Evolutionary conservation across 139 green algal genomes (phyloP).

Genomic region (Chlamydomonas sphaeroides): DNA sequence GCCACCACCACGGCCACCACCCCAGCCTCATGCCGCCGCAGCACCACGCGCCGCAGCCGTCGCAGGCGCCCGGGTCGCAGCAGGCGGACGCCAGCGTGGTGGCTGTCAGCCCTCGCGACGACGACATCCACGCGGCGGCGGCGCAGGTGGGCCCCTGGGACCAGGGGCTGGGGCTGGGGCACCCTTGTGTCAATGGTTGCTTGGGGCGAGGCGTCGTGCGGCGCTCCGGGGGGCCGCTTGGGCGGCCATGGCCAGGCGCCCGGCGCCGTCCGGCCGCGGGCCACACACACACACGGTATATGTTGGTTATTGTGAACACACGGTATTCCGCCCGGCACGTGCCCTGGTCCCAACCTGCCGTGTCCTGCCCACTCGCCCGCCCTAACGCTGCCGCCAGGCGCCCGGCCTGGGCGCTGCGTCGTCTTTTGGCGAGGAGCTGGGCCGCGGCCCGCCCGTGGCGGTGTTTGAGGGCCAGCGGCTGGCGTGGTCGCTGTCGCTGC

Average conservation of each 20-base stretch:
- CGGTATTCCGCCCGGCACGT: too few relatives aligned
- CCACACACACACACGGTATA: too few relatives aligned
- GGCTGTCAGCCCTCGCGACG: conserved; percentile 8
- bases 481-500: conserved; percentile 48
- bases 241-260: too few relatives aligned
- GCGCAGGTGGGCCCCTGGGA: background rate
- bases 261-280: too few relatives aligned
- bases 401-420: too few relatives aligned
- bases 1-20: background rate
- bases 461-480: conserved; percentile 49
- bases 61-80: background rate
- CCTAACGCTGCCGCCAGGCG: too few relatives aligned
- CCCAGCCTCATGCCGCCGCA: background rate
- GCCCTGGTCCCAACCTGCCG: background rate
- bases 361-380: background rate
- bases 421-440: conserved; percentile 13
- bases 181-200: too few relatives aligned
- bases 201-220: too few relatives aligned
- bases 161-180: too few relatives aligned
- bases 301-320: too few relatives aligned
- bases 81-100: conserved; percentile 4
- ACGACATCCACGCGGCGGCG: conserved; percentile 16
- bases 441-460: conserved; percentile 2
- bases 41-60: background rate
- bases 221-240: too few relatives aligned